Evolutionary conservation across 2,329 filamentous ascomycete species (phyloP), one percentile per base, ranked within the genome.

Genomic region (Pseudogymnoascus sp.): DNA sequence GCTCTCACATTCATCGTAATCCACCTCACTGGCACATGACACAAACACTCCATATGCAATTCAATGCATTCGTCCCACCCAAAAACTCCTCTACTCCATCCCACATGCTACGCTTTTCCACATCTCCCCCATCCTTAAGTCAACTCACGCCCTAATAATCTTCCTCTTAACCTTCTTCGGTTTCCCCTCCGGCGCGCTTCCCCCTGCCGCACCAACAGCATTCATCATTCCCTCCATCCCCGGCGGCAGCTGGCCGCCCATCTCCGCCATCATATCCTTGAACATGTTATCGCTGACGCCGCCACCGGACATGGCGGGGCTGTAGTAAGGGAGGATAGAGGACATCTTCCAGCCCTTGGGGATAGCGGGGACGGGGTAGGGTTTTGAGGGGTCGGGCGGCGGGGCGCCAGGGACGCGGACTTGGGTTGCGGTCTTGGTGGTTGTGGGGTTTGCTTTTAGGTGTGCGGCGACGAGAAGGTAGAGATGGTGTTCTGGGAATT

Each of bases 201-300:
- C 65, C 20, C 65, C 67, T 2, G 35, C 64, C 12, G 66, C 67
- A 5, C 62, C 68, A 20, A 64, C 68, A 68, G 83, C 82, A 25
- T 77, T 75, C 60, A 78, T 76, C 76, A 83, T 81, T 6, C 77
- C 77, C 62, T 81, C 78, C 74, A 82, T 78, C 32, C 74, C 72
- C 58, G 64, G 67, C 70, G 67, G 68, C 50, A 35, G 71, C 71
- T 3, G 74, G 59, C 67, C 67, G 58, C 81, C 79, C 90, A 97
- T 96, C 77, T 95, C 91, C 70, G 86, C 87, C 92, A 97, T 96
- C 81, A 97, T 96, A 67, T 97, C 92, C 78, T 94, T 91, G 70
- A 97, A 86, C 64, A 97, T 84, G 71, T 97, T 96, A 74, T 99
- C 94, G 64, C 86, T 92, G 9, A 97, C 90, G 35, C 94, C 94